phyloP scores from a whole-genome alignment of 495 filamentous ascomycete genomes.

The Monascus purpureus region DNA sequence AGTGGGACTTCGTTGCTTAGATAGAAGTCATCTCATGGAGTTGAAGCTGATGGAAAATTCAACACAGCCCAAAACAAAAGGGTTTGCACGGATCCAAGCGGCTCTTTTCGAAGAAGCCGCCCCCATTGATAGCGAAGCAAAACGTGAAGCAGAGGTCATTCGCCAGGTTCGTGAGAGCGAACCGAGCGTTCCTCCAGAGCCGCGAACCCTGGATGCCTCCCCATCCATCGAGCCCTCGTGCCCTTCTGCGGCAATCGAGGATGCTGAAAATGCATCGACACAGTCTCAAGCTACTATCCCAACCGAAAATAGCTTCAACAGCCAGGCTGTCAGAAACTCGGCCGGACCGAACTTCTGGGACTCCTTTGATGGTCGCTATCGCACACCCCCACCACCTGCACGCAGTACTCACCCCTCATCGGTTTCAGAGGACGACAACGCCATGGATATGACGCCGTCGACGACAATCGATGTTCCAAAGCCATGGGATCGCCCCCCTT shows the following conservation, averaged over 20 bases:
- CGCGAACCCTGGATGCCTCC: constrained; percentile 21
- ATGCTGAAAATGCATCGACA: constrained; percentile 44
- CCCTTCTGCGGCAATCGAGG: constrained; percentile 27
- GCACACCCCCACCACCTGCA: constrained; percentile 51
- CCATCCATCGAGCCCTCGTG: constrained; percentile 36
- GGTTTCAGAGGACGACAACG: constrained; percentile 57
- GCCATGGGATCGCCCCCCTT: constrained; percentile 18
- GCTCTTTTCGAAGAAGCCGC: constrained; percentile 76
- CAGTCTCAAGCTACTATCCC: constrained; percentile 35
- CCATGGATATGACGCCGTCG: constrained; percentile 61
- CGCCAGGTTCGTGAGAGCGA: constrained; percentile 78
- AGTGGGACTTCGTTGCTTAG: constrained; percentile 11
- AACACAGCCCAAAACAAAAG: constrained; percentile 80
- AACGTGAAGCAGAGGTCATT: constrained; percentile 87
- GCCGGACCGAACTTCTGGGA: constrained; percentile 72
- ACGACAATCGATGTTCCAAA: constrained; percentile 20
- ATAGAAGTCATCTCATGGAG: constrained; percentile 4
- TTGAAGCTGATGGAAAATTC: no score
- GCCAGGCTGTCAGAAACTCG: constrained; percentile 55
- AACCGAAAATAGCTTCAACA: constrained; percentile 53
- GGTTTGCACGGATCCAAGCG: constrained; percentile 82
- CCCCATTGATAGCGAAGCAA: constrained; percentile 76
- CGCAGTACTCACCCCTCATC: constrained; percentile 42
- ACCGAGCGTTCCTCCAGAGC: constrained; percentile 25
- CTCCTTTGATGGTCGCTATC: constrained; percentile 48